A percentile compares a stretch with the other conserved stretches of the same genome.
Conservation (phyloP, 2,329 filamentous ascomycete genomes). For the Metarhizium humberi region DNA sequence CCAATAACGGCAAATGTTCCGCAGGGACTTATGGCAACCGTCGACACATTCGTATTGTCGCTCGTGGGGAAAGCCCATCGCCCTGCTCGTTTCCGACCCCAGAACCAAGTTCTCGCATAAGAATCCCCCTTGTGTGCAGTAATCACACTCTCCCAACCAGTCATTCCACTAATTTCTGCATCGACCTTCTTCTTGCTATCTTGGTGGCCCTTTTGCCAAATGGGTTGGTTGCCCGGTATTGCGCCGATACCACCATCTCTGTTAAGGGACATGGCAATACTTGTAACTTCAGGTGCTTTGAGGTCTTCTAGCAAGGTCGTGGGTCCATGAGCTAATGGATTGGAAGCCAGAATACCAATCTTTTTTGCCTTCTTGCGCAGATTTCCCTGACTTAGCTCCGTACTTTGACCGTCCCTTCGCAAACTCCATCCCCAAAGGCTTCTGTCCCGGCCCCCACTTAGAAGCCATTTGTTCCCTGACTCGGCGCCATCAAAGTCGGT, state of each 20-base stretch:
- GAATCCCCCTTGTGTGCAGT: slow-evolving; percentile 84
- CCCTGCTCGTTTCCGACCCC: slow-evolving; percentile 87
- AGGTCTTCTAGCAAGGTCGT: slow-evolving; percentile 62
- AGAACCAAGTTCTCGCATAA: slow-evolving; percentile 92
- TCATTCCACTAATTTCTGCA: slow-evolving; percentile 64
- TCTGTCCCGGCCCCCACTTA: slow-evolving; percentile 81
- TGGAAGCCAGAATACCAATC: slow-evolving; percentile 57
- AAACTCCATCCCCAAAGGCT: slow-evolving; percentile 97
- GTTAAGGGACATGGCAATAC: slow-evolving; percentile 84
- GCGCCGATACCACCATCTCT: slow-evolving; percentile 90
- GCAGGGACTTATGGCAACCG: slow-evolving; percentile 81
- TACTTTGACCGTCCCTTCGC: slow-evolving; percentile 85
- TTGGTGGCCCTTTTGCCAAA: slow-evolving; percentile 72
- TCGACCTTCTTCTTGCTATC: slow-evolving; percentile 52
- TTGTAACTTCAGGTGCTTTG: slow-evolving; percentile 86
- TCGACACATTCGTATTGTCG: slow-evolving; percentile 74
- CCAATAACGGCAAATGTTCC: slow-evolving; percentile 91
- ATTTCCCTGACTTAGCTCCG: slow-evolving; percentile 85
- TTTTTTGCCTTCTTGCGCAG: slow-evolving; percentile 87
- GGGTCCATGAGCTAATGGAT: slow-evolving; percentile 47
- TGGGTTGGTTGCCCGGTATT: slow-evolving; percentile 63
- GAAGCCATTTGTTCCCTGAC: slow-evolving; percentile 81
- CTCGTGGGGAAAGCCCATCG: slow-evolving; percentile 86
- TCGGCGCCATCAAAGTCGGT: slow-evolving; percentile 85
- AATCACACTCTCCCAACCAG: slow-evolving; percentile 94